Conservation (phyloP, 78 protist species). For the Dictyostelium citrinum region DNA sequence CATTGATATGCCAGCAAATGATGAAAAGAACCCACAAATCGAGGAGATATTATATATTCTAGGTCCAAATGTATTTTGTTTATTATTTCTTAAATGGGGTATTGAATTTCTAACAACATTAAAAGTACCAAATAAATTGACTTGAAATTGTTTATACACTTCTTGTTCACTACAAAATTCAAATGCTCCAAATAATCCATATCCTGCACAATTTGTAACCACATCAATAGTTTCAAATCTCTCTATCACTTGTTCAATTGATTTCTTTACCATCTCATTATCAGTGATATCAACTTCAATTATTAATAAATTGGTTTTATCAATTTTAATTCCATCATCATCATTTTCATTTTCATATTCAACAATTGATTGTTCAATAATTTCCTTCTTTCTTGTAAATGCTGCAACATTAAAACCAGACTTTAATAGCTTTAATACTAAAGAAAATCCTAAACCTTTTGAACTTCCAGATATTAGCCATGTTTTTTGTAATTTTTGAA, state of each 20-base stretch:
- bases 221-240: background rate
- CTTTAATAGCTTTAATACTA: background rate
- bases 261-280: background rate
- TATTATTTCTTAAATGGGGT: background rate
- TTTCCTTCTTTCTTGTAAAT: slow-evolving; percentile 10
- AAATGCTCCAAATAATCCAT: background rate
- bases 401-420: slow-evolving; percentile 42
- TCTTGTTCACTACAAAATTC: background rate
- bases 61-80: background rate
- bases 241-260: background rate
- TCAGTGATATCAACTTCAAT: background rate
- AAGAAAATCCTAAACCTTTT: slow-evolving; percentile 15
- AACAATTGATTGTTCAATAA: background rate
- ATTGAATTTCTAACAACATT: slow-evolving; percentile 21
- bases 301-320: background rate
- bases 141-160: background rate
- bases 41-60: slow-evolving; percentile 8
- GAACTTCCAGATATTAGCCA: slow-evolving; percentile 45
- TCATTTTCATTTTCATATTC: background rate
- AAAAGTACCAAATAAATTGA: slow-evolving; percentile 21
- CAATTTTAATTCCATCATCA: background rate
- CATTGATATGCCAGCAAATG: background rate
- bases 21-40: background rate
- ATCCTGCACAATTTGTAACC: background rate
- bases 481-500: background rate